These are phyloP conservation scores for Curvularia sp. DNA, from an alignment of 2,329 filamentous ascomycete species.

Conservation along the genomic window DNA sequence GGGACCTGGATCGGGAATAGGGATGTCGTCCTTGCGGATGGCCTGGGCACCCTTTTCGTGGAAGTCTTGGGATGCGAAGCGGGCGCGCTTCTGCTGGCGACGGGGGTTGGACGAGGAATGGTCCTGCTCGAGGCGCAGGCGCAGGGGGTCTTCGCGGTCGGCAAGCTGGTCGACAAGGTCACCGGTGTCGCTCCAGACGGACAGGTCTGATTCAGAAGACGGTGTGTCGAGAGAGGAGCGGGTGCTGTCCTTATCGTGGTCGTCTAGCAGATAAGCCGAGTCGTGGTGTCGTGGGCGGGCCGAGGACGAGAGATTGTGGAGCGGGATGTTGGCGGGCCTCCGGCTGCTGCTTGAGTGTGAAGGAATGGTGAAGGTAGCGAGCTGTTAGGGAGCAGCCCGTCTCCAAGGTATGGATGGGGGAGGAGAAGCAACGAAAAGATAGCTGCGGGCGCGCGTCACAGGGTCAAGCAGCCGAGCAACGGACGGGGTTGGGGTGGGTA, in stretches of 20 bases:
- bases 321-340: conserved; percentile 85
- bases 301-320: conserved; percentile 72
- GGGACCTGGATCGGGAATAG: conserved; percentile 73
- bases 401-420: conserved; percentile 39
- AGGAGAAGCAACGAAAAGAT: conserved; percentile 35
- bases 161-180: conserved; percentile 92
- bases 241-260: conserved; percentile 60
- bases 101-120: conserved; percentile 54
- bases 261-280: conserved; percentile 51
- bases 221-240: conserved; percentile 63
- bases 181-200: conserved; percentile 91
- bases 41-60: conserved; percentile 54
- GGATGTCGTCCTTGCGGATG: conserved; percentile 75
- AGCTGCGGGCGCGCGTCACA: conserved; percentile 44
- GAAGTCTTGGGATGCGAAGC: conserved; percentile 64
- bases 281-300: conserved; percentile 51
- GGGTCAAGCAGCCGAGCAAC: conserved; percentile 34
- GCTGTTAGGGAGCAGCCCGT: conserved; percentile 65
- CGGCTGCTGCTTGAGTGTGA: conserved; percentile 66
- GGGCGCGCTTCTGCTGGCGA: conserved; percentile 69
- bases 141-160: conserved; percentile 82
- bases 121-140: conserved; percentile 71
- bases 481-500: conserved; percentile 14
- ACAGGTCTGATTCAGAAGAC: conserved; percentile 72
- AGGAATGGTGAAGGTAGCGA: conserved; percentile 79